Conservation (phyloP, 2,329 filamentous ascomycete species). For the Pseudonectria foliicola region DNA sequence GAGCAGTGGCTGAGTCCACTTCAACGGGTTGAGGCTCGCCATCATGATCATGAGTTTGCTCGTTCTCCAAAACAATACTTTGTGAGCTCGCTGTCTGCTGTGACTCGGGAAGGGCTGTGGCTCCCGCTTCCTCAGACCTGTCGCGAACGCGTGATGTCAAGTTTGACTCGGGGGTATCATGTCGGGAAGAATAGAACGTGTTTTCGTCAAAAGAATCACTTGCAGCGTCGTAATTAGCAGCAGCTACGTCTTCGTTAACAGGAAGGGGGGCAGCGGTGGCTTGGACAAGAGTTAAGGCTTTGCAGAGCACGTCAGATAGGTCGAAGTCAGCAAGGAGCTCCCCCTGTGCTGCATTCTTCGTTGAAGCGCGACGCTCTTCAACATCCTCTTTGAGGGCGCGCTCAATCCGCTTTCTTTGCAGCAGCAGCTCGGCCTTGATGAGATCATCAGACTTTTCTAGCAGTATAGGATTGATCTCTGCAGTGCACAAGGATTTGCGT, state of each 20-base stretch:
- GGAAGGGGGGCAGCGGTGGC: constrained; percentile 54
- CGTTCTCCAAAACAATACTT: constrained; percentile 5
- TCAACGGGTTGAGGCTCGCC: constrained; percentile 4
- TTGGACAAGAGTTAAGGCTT: constrained; percentile 64
- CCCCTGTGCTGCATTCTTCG: constrained; percentile 33
- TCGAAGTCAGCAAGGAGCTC: constrained; percentile 60
- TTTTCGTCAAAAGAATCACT: constrained; percentile 88
- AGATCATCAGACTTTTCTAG: constrained; percentile 81
- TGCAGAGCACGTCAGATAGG: constrained; percentile 64
- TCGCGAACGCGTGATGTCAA: constrained; percentile 43
- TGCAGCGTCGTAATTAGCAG: constrained; percentile 51
- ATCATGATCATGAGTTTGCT: constrained; percentile 5
- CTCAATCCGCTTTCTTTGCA: constrained; percentile 78
- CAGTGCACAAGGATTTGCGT: constrained; percentile 40
- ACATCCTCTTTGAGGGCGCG: constrained; percentile 68
- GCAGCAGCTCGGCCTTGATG: constrained; percentile 70
- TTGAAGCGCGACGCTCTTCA: constrained; percentile 49
- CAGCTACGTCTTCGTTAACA: constrained; percentile 45
- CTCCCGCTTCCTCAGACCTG: constrained; percentile 27
- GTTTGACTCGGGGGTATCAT: constrained; percentile 63
- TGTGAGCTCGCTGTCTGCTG: constrained; percentile 9
- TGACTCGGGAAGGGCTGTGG: constrained; percentile 9
- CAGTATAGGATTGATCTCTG: constrained; percentile 74
- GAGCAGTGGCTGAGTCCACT: constrained; percentile 6
- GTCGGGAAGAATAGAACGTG: constrained; percentile 91